A percentile compares a stretch with the other conserved stretches of the same genome.
Evolutionary conservation across 257 asterid species (phyloP).

Genomic region (Coffea eugenioides): DNA sequence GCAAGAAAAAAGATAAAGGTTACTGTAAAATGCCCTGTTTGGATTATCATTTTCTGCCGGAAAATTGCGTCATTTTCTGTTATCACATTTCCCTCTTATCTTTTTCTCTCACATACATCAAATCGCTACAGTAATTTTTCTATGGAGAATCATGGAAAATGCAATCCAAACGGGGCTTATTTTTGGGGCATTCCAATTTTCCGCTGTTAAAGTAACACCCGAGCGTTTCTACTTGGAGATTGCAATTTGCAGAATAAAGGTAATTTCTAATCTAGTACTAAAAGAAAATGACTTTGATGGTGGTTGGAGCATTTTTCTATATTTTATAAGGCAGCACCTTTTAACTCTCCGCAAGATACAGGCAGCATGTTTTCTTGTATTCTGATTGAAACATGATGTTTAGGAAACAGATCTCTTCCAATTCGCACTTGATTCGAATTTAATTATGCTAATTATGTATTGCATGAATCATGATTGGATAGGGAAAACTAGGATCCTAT

Average conservation of each 20-base stretch:
- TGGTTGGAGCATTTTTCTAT: not conserved
- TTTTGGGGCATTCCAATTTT: too few relatives aligned
- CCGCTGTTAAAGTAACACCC: too few relatives aligned
- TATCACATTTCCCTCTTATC: too few relatives aligned
- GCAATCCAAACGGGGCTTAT: too few relatives aligned
- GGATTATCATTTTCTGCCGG: too few relatives aligned
- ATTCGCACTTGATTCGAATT: constrained; percentile 21
- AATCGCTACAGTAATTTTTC: too few relatives aligned
- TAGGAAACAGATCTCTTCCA: constrained; percentile 10
- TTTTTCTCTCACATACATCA: too few relatives aligned
- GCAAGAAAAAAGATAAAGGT: too few relatives aligned
- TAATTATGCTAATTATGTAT: not conserved
- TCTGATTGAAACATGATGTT: constrained; percentile 19
- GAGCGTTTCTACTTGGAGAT: not conserved
- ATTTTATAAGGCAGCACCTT: not conserved
- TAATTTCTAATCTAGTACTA: not conserved
- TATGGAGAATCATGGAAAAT: too few relatives aligned
- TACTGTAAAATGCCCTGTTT: too few relatives aligned
- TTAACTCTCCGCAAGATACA: not conserved
- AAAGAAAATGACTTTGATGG: not conserved
- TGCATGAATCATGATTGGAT: constrained; percentile 2
- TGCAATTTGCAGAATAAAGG: not conserved
- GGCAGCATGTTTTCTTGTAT: constrained; percentile 23
- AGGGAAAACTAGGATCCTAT: not conserved
- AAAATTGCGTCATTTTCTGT: too few relatives aligned